Conservation (phyloP, 495 filamentous ascomycete species). For the Pseudotulostoma volvatum region DNA sequence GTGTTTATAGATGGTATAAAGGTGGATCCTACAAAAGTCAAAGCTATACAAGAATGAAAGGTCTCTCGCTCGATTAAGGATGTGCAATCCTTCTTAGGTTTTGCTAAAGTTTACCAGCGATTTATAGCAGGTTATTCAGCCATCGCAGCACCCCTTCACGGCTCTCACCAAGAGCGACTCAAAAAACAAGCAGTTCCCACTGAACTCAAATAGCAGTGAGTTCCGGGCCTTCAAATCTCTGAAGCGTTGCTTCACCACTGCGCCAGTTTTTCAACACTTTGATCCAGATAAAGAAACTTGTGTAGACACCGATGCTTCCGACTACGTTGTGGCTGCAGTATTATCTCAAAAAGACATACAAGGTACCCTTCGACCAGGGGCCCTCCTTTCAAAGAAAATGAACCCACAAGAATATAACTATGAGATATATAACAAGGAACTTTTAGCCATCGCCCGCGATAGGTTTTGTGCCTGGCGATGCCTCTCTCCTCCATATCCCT, state of each 20-base stretch:
- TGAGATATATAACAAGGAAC: constrained; percentile 15
- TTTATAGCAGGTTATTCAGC: constrained; percentile 2
- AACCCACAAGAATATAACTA: constrained; percentile 11
- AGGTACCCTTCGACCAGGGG: constrained; percentile 2
- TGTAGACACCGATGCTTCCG: neutral
- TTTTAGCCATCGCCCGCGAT: constrained; percentile 9
- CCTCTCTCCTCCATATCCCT: too few relatives aligned
- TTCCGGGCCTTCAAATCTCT: neutral
- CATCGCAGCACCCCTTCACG: constrained; percentile 2
- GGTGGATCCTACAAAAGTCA: constrained; percentile 9
- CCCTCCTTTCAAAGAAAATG: constrained; percentile 13
- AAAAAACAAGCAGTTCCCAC: neutral
- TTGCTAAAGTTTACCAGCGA: constrained; percentile 3
- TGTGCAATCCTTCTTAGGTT: constrained; percentile 6
- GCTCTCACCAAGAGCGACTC: constrained; percentile 1
- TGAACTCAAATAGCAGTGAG: neutral
- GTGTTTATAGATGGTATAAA: constrained; percentile 8
- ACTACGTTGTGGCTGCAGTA: neutral
- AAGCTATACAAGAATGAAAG: constrained; percentile 8
- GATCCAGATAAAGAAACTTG: constrained; percentile 1
- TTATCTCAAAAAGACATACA: neutral
- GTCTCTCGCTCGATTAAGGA: constrained; percentile 5
- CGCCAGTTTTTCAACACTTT: constrained; percentile 6
- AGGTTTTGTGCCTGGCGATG: too few relatives aligned
- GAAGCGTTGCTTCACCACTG: neutral